Percentiles rank a stretch among this genome's conserved stretches.
Evolutionary conservation across 2,329 filamentous ascomycete species (phyloP).

Genomic region (Fusarium praegraminearum): DNA sequence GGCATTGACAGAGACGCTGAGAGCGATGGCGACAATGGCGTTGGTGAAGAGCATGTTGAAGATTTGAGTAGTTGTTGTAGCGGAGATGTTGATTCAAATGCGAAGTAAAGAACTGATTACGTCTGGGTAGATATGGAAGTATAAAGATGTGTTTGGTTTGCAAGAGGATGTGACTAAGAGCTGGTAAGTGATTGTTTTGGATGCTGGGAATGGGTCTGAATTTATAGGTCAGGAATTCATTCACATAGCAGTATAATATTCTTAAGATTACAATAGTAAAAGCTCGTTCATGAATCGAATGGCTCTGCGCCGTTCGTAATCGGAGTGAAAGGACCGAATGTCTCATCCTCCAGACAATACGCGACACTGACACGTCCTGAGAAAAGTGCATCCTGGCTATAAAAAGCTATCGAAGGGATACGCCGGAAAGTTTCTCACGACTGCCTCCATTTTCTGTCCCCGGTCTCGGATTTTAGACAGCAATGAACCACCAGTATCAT

Average conservation of each 20-base stretch:
- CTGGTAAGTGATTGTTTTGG: neutral
- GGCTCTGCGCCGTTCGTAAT: neutral
- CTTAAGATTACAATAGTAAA: neutral
- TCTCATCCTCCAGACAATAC: too few species aligned
- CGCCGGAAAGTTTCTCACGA: neutral
- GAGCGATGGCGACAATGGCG: neutral
- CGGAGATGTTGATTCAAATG: neutral
- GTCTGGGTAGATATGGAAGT: neutral
- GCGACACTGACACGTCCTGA: too few species aligned
- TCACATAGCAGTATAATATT: neutral
- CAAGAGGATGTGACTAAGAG: neutral
- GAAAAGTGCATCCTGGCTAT: neutral
- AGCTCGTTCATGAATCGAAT: neutral
- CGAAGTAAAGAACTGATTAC: neutral
- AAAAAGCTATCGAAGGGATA: neutral
- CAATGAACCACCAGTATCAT: too few species aligned
- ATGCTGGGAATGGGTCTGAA: neutral
- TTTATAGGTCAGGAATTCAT: neutral
- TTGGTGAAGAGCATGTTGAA: slow-evolving; percentile 2
- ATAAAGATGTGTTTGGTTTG: neutral
- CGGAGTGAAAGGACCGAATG: neutral
- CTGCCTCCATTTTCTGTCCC: too few species aligned
- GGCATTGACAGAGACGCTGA: slow-evolving; percentile 1
- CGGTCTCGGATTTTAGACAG: too few species aligned
- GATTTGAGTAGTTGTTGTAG: neutral